Conservation (phyloP, 2,329 filamentous ascomycete genomes). For the Eutypa lata region DNA sequence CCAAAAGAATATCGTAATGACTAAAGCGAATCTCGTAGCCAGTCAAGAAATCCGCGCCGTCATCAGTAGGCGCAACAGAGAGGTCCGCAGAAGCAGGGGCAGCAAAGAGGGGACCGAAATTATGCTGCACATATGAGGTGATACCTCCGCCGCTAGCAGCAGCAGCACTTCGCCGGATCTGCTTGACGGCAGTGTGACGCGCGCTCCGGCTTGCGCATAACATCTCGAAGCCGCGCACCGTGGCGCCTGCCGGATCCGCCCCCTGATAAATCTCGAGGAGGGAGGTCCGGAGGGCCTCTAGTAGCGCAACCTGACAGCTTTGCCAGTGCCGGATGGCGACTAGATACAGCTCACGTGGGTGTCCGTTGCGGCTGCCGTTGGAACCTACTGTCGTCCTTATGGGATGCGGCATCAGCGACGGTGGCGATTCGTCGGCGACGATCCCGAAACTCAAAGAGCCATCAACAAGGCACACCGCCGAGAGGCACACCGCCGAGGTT, state of each 20-base stretch:
- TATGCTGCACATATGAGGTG: slow-evolving; percentile 28
- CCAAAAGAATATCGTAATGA: slow-evolving; percentile 43
- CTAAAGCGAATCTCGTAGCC: slow-evolving; percentile 45
- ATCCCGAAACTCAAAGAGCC: too few species aligned
- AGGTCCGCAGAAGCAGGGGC: neutral
- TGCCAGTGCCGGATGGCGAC: slow-evolving; percentile 43
- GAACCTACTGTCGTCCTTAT: too few species aligned
- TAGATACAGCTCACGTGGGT: slow-evolving; percentile 31
- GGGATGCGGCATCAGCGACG: too few species aligned
- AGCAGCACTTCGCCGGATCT: slow-evolving; percentile 48
- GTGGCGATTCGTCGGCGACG: too few species aligned
- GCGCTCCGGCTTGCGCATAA: slow-evolving; percentile 40
- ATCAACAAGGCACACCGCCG: slow-evolving; percentile 16
- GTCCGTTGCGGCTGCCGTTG: slow-evolving; percentile 1
- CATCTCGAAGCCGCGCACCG: slow-evolving; percentile 38
- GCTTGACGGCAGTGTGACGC: slow-evolving; percentile 39
- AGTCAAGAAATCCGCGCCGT: slow-evolving; percentile 39
- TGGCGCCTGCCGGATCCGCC: slow-evolving; percentile 42
- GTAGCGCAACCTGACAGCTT: slow-evolving; percentile 37
- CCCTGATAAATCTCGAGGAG: slow-evolving; percentile 43
- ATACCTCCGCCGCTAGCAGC: slow-evolving; percentile 23
- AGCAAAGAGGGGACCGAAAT: neutral
- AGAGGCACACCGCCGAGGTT: slow-evolving; percentile 14
- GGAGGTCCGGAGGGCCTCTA: slow-evolving; percentile 38
- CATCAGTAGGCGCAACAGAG: slow-evolving; percentile 26